Base-by-base conservation (phyloP, 1,139 yeast species). In the Zygosaccharomyces sapae region DNA sequence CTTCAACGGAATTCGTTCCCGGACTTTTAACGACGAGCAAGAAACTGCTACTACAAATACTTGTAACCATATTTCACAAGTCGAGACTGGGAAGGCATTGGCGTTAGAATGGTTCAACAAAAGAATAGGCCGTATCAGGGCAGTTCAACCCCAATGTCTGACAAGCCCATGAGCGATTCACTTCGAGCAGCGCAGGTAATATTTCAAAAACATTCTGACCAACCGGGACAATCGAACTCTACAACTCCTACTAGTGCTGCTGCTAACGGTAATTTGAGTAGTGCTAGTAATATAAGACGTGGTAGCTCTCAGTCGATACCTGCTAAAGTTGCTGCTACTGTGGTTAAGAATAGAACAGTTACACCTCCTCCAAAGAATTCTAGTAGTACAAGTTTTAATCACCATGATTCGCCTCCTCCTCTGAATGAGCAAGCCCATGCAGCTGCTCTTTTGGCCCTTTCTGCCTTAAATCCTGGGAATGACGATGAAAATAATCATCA, bases 141-240 rank as follows among this genome's bases (percentile, higher is more conserved):
- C 12, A 47, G 37, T 42, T 40, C 48, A 38, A 43, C 41, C 19
- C 34, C 34, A 7, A 31, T 13, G 6, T 41, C 52, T 16, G 52
- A 48, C 29, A 46, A 44, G 31, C 47, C 51, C 9, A 48, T 46
- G 47, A 47, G 37, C 13, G 55, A 54, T 31, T 54, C 57, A 2
- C 40, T 54, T 34, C 48, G 48, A 31, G 57, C 57, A 25, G 57
- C 57, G 2, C 55, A 53, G 24, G 49, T 52, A 8, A 54, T 54
- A 22, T 54, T 54, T 33, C 54, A 53, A 25, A 52, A 50, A 29
- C 57, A 54, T 41, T 37, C 52, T 13, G 50, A 40, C 16, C 30
- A 25, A 12, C 27, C 34, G 4, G 19, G 20, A 4, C 34, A 31
- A 31, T 5, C 34, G 34, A 31, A 8, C 4, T 10, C 34, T 31